Base-by-base conservation (phyloP, 495 filamentous ascomycete genomes). In the Aspergillus leporis region DNA sequence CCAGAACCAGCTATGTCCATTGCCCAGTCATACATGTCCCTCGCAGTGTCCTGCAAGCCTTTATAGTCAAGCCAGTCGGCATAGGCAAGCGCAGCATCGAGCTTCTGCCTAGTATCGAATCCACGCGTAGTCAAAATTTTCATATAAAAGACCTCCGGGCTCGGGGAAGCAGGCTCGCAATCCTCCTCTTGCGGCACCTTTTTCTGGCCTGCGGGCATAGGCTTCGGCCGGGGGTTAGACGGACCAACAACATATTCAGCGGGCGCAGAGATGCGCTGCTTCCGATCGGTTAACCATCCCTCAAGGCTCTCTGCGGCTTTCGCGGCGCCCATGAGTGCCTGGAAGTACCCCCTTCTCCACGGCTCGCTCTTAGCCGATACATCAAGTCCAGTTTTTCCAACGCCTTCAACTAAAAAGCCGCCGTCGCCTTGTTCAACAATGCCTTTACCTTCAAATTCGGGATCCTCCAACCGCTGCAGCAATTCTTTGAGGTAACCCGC, bases 51-150 rank as follows among this genome's bases (percentile, higher is more conserved):
- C 13, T 79, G 67, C 13, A 87, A 68, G 3, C 82, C 79, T 73
- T 93, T 92, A 72, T 83, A 95, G 51, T 90, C 87, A 5, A 96
- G 79, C 85, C 87, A 96, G 57, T 89, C 88, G 6, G 86, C 92
- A 70, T 92, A 93, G 0, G 86, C 88, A 18, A 96, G 73, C 10
- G 88, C 88, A 22, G 92, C 91, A 45, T 91, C 86, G 32, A 96
- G 70, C 59, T 84, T 85, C 73, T 97, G 90, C 53, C 83, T 76
- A 19, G 81, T 80, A 8, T 82, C 86, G 66, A 96, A 90, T 18
- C 92, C 92, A 25, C 80, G 78, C 0, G 88, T 91, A 1, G 84
- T 90, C 48, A 97, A 70, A 23, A 96, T 86, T 63, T 87, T 86
- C 70, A 89, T 81, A 65, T 96, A 97, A 62, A 84, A 88, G 10